phyloP scores from a whole-genome alignment of 805 yeast species.

The Sungouiella thailandica region DNA sequence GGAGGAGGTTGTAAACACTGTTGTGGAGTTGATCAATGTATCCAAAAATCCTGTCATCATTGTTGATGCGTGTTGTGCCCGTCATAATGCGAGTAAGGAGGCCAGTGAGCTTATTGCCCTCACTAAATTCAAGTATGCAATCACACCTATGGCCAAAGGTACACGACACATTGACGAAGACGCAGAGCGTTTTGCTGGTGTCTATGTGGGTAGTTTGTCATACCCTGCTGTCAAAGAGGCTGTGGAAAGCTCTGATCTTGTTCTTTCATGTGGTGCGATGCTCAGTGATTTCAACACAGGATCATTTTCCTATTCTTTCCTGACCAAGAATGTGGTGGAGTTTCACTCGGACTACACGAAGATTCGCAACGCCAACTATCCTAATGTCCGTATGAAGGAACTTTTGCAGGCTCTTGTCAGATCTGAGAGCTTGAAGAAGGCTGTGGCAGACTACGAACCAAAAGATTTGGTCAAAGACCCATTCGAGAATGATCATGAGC shows the following conservation, averaged over 20 bases:
- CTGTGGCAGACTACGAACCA: slow-evolving; percentile 11
- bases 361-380: slow-evolving; percentile 14
- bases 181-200: slow-evolving; percentile 17
- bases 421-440: slow-evolving; percentile 4
- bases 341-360: slow-evolving; percentile 20
- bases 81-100: slow-evolving; percentile 16
- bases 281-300: slow-evolving; percentile 22
- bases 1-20: slow-evolving; percentile 9
- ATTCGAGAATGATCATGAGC: slow-evolving; percentile 7
- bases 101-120: slow-evolving; percentile 14
- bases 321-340: slow-evolving; percentile 19
- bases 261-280: slow-evolving; percentile 20
- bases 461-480: slow-evolving; percentile 10
- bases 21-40: slow-evolving; percentile 5
- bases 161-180: slow-evolving; percentile 15
- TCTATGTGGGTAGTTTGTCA: slow-evolving; percentile 21
- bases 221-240: slow-evolving; percentile 17
- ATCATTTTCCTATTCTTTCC: slow-evolving; percentile 17
- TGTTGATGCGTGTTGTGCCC: slow-evolving; percentile 18
- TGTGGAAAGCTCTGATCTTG: slow-evolving; percentile 19
- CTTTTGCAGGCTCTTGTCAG: slow-evolving; percentile 9
- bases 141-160: slow-evolving; percentile 24
- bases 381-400: slow-evolving; percentile 18
- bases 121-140: slow-evolving; percentile 16
- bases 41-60: slow-evolving; percentile 18